A percentile compares a stretch with the other conserved stretches of the same genome.
Conservation (phyloP, 306 rosid genomes). For the Castanospermum australe region DNA sequence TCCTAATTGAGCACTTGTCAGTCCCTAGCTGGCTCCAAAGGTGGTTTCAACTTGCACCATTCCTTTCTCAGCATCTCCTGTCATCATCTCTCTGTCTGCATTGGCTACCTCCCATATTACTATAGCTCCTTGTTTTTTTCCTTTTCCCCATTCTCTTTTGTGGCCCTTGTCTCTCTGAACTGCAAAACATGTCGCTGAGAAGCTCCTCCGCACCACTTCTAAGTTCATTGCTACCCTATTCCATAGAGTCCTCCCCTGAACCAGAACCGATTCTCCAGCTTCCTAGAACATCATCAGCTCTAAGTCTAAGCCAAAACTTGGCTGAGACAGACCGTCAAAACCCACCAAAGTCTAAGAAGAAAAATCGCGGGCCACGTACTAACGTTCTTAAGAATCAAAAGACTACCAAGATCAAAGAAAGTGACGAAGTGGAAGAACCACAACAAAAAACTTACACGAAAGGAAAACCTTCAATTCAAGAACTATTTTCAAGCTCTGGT, state of each 20-base stretch:
- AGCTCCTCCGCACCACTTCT: constrained; percentile 64
- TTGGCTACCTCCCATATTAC: not conserved
- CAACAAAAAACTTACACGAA: constrained; percentile 10
- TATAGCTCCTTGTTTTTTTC: not conserved
- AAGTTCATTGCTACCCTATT: constrained; percentile 51
- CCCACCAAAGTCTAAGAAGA: constrained; percentile 33
- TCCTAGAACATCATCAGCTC: constrained; percentile 47
- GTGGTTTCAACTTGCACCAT: not conserved
- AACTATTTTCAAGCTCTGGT: constrained; percentile 48
- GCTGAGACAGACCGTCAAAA: constrained; percentile 31
- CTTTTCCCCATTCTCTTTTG: not conserved
- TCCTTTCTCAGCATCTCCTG: not conserved
- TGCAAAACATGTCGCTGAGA: constrained; percentile 58
- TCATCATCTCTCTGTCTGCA: not conserved
- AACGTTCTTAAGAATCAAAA: constrained; percentile 8
- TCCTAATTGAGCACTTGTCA: not conserved
- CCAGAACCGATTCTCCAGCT: constrained; percentile 42
- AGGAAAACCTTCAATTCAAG: constrained; percentile 24
- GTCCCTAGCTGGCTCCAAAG: not conserved
- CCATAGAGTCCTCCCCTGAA: constrained; percentile 43
- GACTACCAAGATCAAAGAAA: constrained; percentile 23
- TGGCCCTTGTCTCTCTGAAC: not conserved
- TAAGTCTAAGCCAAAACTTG: constrained; percentile 25
- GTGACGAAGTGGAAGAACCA: constrained; percentile 20
- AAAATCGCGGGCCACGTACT: constrained; percentile 8